Percentiles rank a stretch among this genome's conserved stretches.
phyloP scores from a whole-genome alignment of 306 rosid species.

The Psophocarpus tetragonolobus region DNA sequence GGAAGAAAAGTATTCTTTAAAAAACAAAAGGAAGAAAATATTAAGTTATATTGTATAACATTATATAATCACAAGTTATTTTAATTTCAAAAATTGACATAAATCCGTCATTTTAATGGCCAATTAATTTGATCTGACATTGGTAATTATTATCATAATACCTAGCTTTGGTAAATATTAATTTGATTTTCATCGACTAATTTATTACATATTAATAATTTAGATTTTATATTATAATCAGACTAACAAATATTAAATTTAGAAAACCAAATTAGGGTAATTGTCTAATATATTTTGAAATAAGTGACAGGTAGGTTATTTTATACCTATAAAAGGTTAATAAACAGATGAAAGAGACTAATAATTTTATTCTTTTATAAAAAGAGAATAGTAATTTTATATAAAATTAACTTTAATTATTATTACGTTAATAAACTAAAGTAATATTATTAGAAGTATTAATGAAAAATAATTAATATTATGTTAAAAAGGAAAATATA shows the following conservation, averaged over 20 bases:
- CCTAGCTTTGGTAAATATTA: not conserved
- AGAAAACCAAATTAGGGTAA: not conserved
- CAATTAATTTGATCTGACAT: not conserved
- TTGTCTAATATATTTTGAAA: not conserved
- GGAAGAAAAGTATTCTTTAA: not conserved
- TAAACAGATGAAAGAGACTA: too few relatives aligned
- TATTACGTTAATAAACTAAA: too few relatives aligned
- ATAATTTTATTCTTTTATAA: too few relatives aligned
- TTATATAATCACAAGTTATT: not conserved
- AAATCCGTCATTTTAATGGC: not conserved
- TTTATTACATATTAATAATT: not conserved
- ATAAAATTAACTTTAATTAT: too few relatives aligned
- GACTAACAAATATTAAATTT: not conserved
- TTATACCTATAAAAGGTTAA: too few relatives aligned
- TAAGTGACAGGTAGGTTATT: too few relatives aligned
- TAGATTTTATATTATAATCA: not conserved
- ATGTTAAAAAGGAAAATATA: too few relatives aligned
- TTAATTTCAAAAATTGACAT: not conserved
- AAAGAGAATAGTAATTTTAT: too few relatives aligned
- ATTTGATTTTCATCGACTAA: not conserved
- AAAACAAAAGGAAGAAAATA: too few relatives aligned
- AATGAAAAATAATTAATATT: too few relatives aligned
- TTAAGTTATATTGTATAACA: too few relatives aligned
- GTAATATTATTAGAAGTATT: too few relatives aligned
- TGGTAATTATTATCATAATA: not conserved